Evolutionary conservation across 139 green algal genomes (phyloP).

Genomic region (Pleodorina starrii): DNA sequence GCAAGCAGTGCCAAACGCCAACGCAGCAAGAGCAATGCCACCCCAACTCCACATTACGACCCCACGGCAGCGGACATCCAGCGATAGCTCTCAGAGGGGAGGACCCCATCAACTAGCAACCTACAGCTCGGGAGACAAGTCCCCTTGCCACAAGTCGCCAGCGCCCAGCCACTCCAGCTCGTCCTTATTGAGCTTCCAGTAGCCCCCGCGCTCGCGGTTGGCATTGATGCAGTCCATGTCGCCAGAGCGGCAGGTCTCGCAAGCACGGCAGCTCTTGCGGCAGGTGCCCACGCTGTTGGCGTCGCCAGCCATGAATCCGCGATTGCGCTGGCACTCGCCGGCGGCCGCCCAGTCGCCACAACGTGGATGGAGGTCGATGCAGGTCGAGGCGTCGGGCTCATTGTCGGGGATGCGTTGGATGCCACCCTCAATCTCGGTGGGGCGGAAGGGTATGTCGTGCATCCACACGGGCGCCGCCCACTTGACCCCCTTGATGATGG

Average conservation of each 20-base stretch:
- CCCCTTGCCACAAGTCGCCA: background rate
- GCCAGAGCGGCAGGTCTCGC: conserved; percentile 48
- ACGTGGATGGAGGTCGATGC: conserved; percentile 48
- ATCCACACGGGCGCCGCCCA: conserved; percentile 60
- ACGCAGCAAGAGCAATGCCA: too few relatives aligned
- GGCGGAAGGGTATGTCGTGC: conserved; percentile 53
- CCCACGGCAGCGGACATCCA: too few relatives aligned
- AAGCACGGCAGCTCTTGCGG: conserved; percentile 49
- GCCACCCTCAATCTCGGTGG: conserved; percentile 1
- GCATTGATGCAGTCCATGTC: conserved; percentile 61
- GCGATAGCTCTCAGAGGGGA: too few relatives aligned
- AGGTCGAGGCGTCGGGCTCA: conserved; percentile 58
- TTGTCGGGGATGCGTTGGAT: background rate
- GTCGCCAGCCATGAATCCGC: conserved; percentile 69
- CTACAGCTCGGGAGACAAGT: conserved; percentile 36
- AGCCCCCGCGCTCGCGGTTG: conserved; percentile 51
- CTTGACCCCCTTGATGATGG: conserved; percentile 63
- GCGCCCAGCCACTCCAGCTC: conserved; percentile 59
- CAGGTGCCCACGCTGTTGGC: conserved; percentile 46
- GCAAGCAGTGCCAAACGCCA: too few relatives aligned
- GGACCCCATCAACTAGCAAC: too few relatives aligned
- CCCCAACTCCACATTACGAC: too few relatives aligned
- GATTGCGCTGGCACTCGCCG: conserved; percentile 73
- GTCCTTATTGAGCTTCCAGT: conserved; percentile 49
- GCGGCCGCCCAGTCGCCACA: conserved; percentile 63